Percentiles rank a stretch among this genome's conserved stretches.
phyloP scores from a whole-genome alignment of 768 basidiomycete genomes.

The Sistotremastrum niveocremeum region DNA sequence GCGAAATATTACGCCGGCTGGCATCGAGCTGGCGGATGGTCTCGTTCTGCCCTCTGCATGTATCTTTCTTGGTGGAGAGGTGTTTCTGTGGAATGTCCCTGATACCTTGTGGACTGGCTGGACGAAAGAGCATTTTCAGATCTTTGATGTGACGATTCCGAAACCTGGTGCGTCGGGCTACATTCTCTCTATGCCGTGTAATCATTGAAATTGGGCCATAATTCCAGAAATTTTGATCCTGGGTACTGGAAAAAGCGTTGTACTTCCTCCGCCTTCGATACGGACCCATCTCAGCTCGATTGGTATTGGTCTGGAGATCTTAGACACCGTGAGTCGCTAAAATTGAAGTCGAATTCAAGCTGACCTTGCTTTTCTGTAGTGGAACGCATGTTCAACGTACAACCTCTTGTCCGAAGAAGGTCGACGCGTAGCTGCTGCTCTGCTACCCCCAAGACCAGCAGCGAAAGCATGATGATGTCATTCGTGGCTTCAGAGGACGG shows the following conservation, averaged over 20 bases:
- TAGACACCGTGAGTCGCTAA: slow-evolving; percentile 56
- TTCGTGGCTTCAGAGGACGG: too few species aligned
- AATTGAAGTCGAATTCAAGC: not conserved
- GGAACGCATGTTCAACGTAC: slow-evolving; percentile 92
- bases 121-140: slow-evolving; percentile 56
- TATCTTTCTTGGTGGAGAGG: slow-evolving; percentile 75
- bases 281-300: slow-evolving; percentile 53
- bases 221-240: slow-evolving; percentile 73
- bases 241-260: slow-evolving; percentile 66
- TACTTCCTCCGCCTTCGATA: slow-evolving; percentile 56
- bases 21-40: slow-evolving; percentile 66
- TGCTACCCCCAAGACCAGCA: slow-evolving; percentile 49
- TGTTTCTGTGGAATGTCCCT: slow-evolving; percentile 85
- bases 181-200: not conserved
- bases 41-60: slow-evolving; percentile 63
- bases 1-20: slow-evolving; percentile 43
- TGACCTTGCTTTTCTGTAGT: slow-evolving; percentile 23
- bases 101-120: slow-evolving; percentile 51
- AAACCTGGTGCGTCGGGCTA: slow-evolving; percentile 55
- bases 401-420: slow-evolving; percentile 92
- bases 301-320: slow-evolving; percentile 81
- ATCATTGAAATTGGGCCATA: not conserved
- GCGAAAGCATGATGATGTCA: too few species aligned
- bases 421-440: slow-evolving; percentile 77
- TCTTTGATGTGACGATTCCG: slow-evolving; percentile 74